A percentile compares a stretch with the other conserved stretches of the same genome.
phyloP scores from a whole-genome alignment of 257 asterid species.

The Striga asiatica region DNA sequence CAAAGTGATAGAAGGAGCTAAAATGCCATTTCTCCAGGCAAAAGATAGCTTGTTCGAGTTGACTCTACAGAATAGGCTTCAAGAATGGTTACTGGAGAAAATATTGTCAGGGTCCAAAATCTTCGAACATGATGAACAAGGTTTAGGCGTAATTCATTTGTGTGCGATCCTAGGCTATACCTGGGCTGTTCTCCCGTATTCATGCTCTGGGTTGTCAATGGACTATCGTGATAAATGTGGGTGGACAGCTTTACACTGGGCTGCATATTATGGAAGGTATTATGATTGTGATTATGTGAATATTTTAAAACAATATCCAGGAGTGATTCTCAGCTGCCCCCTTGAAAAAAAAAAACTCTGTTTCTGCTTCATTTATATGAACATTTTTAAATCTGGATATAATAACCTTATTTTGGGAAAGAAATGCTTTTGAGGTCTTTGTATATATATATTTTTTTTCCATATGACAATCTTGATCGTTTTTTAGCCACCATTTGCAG shows the following conservation, averaged over 20 bases:
- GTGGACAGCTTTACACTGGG: constrained; percentile 84
- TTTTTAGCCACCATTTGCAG: background rate
- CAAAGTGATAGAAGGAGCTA: constrained; percentile 28
- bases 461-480: too few species aligned
- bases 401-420: background rate
- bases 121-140: constrained; percentile 52
- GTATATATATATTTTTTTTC: too few species aligned
- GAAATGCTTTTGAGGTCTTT: background rate
- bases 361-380: background rate
- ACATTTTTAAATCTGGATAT: too few species aligned
- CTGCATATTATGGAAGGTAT: constrained; percentile 76
- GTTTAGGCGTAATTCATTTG: constrained; percentile 65
- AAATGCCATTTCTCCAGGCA: constrained; percentile 39
- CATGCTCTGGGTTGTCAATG: constrained; percentile 55
- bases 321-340: too few species aligned
- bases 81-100: constrained; percentile 58
- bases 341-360: background rate
- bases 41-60: constrained; percentile 53
- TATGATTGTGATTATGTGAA: background rate
- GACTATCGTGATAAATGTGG: constrained; percentile 69
- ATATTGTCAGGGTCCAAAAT: constrained; percentile 33
- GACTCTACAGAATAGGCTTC: constrained; percentile 42
- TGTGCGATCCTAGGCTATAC: constrained; percentile 65
- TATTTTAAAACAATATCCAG: too few species aligned
- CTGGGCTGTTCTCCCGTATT: constrained; percentile 61